Percentiles rank a stretch among this genome's conserved stretches.
Evolutionary conservation across 371 early-diverging fungal species (phyloP).

Genomic region (Smittium culicis): DNA sequence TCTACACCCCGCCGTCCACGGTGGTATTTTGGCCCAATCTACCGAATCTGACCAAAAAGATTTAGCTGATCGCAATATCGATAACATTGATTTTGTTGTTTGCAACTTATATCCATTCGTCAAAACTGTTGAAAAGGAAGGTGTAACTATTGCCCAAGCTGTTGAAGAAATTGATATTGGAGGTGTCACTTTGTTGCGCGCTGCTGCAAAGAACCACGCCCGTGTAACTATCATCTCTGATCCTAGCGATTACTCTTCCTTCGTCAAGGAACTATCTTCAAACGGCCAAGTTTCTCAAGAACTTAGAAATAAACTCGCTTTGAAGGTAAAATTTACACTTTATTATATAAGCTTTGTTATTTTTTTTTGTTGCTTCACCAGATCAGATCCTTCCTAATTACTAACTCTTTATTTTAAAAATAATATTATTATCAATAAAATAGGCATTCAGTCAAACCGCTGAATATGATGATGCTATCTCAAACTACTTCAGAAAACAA

Average conservation of each 20-base stretch:
- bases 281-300: constrained; percentile 35
- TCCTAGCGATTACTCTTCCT: constrained; percentile 70
- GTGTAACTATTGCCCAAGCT: constrained; percentile 82
- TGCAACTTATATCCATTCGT: constrained; percentile 97
- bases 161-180: constrained; percentile 97
- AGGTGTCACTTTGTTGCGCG: constrained; percentile 92
- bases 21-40: constrained; percentile 90
- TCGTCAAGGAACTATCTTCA: constrained; percentile 49
- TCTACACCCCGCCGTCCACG: constrained; percentile 95
- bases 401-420: not conserved
- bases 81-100: constrained; percentile 85
- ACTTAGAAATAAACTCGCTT: constrained; percentile 37
- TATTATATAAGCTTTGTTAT: no score
- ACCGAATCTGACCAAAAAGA: constrained; percentile 74
- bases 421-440: constrained; percentile 9
- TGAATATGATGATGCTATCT: constrained; percentile 88
- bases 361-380: no score
- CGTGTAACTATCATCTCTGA: constrained; percentile 86
- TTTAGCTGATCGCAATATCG: constrained; percentile 70
- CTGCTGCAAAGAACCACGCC: constrained; percentile 96
- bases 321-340: constrained; percentile 17
- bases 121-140: constrained; percentile 74
- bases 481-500: constrained; percentile 84
- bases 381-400: no score
- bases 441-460: constrained; percentile 85